Evolutionary conservation across 441 rosid species (phyloP), one percentile per base, ranked within the genome.

Genomic region (Brassica balearica): DNA sequence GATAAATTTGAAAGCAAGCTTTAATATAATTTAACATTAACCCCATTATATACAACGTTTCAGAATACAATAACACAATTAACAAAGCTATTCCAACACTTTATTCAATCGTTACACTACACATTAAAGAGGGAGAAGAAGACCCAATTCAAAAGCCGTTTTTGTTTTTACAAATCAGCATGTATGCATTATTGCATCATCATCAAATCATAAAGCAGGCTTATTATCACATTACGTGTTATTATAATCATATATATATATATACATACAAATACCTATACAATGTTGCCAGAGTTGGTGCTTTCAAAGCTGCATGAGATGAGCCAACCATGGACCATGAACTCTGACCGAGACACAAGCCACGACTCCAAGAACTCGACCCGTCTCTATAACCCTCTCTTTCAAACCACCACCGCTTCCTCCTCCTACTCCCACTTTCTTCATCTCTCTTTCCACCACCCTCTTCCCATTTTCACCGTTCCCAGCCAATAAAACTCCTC

Each of bases 401-500:
- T 82, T 80, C 85, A 92, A 82, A 6, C 61, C 59, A 1, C 58
- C 53, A 1, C 59, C 53, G 12, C 15, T 76, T 0, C 93, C 89
- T 53, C 98, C 95, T 2, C 98, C 96, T 1, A 84, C 92, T 84
- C 86, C 83, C 5, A 75, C 82, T 80, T 75, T 80, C 79, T 70
- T 75, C 66, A 96, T 91, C 20, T 91, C 92, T 51, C 10, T 72
- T 77, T 89, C 92, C 0, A 85, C 90, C 61, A 96, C 23, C 63
- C 83, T 88, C 74, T 83, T 91, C 23, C 96, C 93, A 32, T 58
- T 68, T 17, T 82, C 68, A 4, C 90, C 90, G n/a, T 86, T 87
- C 25, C 96, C 97, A 7, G 87, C 89, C 5, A 96, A 84, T 58
- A 94, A 84, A 46, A 88, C 83, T 69, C 96, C 97, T 78, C 98